Evolutionary conservation across 805 yeast species (phyloP).

Genomic region (Geotrichum ghanense): DNA sequence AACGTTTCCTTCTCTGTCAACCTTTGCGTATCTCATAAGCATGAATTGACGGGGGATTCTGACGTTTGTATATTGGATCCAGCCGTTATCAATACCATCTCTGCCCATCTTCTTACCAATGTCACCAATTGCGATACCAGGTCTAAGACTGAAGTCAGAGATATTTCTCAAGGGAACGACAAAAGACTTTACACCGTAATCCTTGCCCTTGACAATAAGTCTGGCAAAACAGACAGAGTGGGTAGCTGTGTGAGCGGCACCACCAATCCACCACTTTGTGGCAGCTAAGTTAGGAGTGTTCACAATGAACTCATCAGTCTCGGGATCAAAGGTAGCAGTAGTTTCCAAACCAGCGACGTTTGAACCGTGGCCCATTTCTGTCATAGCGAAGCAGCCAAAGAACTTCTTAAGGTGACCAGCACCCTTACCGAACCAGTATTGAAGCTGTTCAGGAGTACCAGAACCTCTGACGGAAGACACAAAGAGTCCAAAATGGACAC

Average conservation of each 20-base stretch:
- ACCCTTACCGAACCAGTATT: conserved; percentile 68
- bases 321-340: conserved; percentile 67
- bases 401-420: conserved; percentile 27
- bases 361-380: conserved; percentile 87
- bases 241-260: conserved; percentile 91
- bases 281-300: conserved; percentile 88
- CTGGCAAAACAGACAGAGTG: conserved; percentile 83
- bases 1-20: conserved; percentile 59
- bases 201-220: conserved; percentile 67
- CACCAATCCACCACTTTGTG: conserved; percentile 98
- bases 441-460: conserved; percentile 75
- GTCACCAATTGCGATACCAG: conserved; percentile 82
- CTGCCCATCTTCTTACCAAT: conserved; percentile 95
- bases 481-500: conserved; percentile 82
- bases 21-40: conserved; percentile 70
- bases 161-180: conserved; percentile 81
- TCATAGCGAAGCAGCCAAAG: conserved; percentile 89
- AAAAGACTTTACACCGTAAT: conserved; percentile 86
- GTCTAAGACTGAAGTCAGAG: conserved; percentile 49
- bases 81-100: conserved; percentile 92
- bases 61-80: conserved; percentile 85
- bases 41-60: conserved; percentile 73
- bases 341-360: conserved; percentile 91
- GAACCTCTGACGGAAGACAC: conserved; percentile 73
- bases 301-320: conserved; percentile 56